Evolutionary conservation across 2,329 filamentous ascomycete species (phyloP).

Genomic region (Fusarium aywerte): DNA sequence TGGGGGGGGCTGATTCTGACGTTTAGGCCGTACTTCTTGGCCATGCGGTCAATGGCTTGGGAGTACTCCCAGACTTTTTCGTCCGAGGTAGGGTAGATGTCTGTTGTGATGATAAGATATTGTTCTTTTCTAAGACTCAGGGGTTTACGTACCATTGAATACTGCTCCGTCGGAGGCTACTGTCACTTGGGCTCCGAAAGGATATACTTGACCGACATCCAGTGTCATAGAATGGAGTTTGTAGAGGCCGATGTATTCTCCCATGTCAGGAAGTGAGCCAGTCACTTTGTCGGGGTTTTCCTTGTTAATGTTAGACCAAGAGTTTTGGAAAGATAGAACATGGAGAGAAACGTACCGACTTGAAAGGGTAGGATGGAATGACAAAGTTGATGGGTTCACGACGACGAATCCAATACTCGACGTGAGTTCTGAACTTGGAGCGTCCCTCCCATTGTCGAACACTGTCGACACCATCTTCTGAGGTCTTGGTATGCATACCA

Average conservation of each 20-base stretch:
- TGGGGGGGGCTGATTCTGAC: constrained; percentile 6
- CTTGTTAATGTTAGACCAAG: background rate
- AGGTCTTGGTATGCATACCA: constrained; percentile 6
- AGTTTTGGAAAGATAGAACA: background rate
- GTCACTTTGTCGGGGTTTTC: constrained; percentile 9
- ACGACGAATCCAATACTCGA: constrained; percentile 13
- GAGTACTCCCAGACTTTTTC: constrained; percentile 8
- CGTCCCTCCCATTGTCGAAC: constrained; percentile 2
- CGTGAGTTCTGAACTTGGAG: constrained; percentile 7
- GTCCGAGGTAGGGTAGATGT: constrained; percentile 9
- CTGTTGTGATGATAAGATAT: background rate
- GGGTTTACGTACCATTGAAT: background rate
- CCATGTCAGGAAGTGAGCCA: constrained; percentile 11
- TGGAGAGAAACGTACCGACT: background rate
- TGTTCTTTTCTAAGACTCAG: background rate
- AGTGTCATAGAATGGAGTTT: constrained; percentile 10
- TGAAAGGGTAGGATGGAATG: constrained; percentile 11
- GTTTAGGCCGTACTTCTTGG: background rate
- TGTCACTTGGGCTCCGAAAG: constrained; percentile 3
- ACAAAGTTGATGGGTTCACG: constrained; percentile 12
- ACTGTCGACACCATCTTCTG: background rate
- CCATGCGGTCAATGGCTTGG: constrained; percentile 7
- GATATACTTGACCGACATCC: background rate
- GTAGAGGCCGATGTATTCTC: constrained; percentile 8
- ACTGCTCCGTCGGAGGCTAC: constrained; percentile 7